Evolutionary conservation across 805 yeast species (phyloP), one percentile per base, ranked within the genome.

Genomic region (Starmerella tilneyi): DNA sequence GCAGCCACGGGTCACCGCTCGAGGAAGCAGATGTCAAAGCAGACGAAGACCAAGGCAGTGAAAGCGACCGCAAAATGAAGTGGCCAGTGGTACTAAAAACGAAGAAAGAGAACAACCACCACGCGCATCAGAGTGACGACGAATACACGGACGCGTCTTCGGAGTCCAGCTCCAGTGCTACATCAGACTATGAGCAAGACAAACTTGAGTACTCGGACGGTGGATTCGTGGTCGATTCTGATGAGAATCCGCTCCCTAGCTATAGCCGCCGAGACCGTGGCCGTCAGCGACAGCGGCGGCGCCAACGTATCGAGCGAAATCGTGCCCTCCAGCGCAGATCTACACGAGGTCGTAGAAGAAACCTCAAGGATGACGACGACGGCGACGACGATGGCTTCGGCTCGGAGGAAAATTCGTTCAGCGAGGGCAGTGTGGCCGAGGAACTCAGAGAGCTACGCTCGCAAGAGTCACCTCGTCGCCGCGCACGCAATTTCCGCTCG

Each of bases 171-270:
- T 37, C 12, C 20, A 17, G 22, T 23, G 49, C 35, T 19, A 7
- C 28, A 9, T 29, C 20, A 5, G 42, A 9, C 7, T 22, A 13
- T 23, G 50, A 34, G 13, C 39, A 43, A 15, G 52, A 33, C 12
- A 49, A 43, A 16, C 24, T 46, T 27, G 54, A 51, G 47, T 49
- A 19, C 44, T 36, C 45, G 8, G 54, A 51, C 16, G 54, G 54
- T 17, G 54, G 54, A 8, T 51, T 51, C 21, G 49, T 54, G 3
- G 57, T 51, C n/a, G 52, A 49, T 29, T 51, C 55, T 2, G 57
- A 54, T 30, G 56, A 46, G 19, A 52, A 52, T 21, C 47, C 45
- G 5, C 36, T 47, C 12, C 44, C 44, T 3, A 29, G 38, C 22
- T 41, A 41, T 17, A 24, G 34, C 31, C 48, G 38, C 8, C 33